phyloP scores from a whole-genome alignment of 345 rosid species.

The Punica granatum region DNA sequence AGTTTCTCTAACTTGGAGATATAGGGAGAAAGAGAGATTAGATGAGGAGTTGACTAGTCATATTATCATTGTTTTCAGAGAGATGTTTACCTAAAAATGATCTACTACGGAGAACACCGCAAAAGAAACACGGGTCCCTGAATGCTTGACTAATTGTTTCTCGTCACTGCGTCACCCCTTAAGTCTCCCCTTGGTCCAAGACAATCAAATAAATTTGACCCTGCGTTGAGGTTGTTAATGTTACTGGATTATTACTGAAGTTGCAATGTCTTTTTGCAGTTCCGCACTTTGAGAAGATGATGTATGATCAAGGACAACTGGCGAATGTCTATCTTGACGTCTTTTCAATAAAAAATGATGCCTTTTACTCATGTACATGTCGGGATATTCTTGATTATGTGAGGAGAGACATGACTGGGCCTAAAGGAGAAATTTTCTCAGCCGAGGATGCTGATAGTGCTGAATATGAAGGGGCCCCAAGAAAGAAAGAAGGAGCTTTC shows the following conservation, averaged over 20 bases:
- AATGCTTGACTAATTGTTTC: neutral
- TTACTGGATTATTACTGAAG: constrained; percentile 2
- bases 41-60: neutral
- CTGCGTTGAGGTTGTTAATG: neutral
- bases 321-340: constrained; percentile 73
- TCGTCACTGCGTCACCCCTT: neutral
- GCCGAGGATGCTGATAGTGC: constrained; percentile 97
- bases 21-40: neutral
- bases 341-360: constrained; percentile 59
- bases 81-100: neutral
- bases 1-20: constrained; percentile 16
- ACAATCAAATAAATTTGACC: neutral
- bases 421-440: constrained; percentile 75
- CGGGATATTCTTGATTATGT: constrained; percentile 80
- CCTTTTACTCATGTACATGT: constrained; percentile 45
- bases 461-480: constrained; percentile 44
- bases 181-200: neutral
- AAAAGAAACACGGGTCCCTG: neutral
- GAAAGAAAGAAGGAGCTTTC: constrained; percentile 88
- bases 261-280: constrained; percentile 41
- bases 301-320: constrained; percentile 91
- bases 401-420: constrained; percentile 87
- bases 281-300: constrained; percentile 98
- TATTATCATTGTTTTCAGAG: neutral
- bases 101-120: neutral